A percentile compares a stretch with the other conserved stretches of the same genome.
Conservation (phyloP, 2,329 filamentous ascomycete species). For the Penicillium fuscoglaucum region DNA sequence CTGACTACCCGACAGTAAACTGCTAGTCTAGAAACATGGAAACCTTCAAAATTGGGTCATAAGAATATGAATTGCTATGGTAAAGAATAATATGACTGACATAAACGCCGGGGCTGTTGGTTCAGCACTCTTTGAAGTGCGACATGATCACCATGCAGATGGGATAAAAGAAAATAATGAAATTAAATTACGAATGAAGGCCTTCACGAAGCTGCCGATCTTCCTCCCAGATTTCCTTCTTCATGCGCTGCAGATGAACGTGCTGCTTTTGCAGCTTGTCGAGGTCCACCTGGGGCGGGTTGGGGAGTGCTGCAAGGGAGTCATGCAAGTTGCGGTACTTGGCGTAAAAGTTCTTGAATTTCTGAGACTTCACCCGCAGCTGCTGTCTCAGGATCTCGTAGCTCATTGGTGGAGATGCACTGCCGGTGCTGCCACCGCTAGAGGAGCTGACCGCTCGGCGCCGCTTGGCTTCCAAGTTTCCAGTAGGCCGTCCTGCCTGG, state of each 20-base stretch:
- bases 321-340: slow-evolving; percentile 59
- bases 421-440: slow-evolving; percentile 45
- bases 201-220: slow-evolving; percentile 38
- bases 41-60: slow-evolving; percentile 2
- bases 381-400: slow-evolving; percentile 40
- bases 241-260: slow-evolving; percentile 55
- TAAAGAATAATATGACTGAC: slow-evolving; percentile 3
- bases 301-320: slow-evolving; percentile 39
- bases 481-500: slow-evolving; percentile 32
- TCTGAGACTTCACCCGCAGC: slow-evolving; percentile 43
- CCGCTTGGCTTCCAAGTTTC: slow-evolving; percentile 46
- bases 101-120: slow-evolving; percentile 7
- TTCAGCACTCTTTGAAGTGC: slow-evolving; percentile 1
- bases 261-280: slow-evolving; percentile 57
- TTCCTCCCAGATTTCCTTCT: slow-evolving; percentile 56
- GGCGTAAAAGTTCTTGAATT: slow-evolving; percentile 60
- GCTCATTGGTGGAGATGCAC: slow-evolving; percentile 42
- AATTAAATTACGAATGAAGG: slow-evolving; percentile 15
- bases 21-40: slow-evolving; percentile 5
- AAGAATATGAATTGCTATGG: slow-evolving; percentile 10
- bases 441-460: slow-evolving; percentile 39
- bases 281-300: slow-evolving; percentile 52
- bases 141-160: slow-evolving; percentile 8
- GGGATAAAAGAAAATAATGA: not conserved
- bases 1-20: not conserved